Evolutionary conservation across 139 green algal genomes (phyloP).

Genomic region (Closterium sp.): DNA sequence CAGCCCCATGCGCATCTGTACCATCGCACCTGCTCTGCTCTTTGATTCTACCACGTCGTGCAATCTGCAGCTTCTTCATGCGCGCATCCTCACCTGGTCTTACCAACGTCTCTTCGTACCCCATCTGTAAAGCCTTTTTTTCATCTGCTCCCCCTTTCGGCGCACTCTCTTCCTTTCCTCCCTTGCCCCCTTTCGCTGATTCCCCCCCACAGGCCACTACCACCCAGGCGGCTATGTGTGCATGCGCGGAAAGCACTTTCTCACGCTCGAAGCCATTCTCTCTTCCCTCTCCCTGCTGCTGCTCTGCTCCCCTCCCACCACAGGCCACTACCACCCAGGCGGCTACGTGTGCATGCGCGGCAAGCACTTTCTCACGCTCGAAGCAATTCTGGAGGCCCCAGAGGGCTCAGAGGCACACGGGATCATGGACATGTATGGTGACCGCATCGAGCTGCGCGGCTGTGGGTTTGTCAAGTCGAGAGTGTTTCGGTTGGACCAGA

Average conservation of each 20-base stretch:
- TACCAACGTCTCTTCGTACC: neutral
- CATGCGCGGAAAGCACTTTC: slow-evolving; percentile 45
- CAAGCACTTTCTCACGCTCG: slow-evolving; percentile 63
- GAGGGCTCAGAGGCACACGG: slow-evolving; percentile 54
- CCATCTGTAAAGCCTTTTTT: neutral
- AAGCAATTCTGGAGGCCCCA: slow-evolving; percentile 65
- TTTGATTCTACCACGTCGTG: too few species aligned
- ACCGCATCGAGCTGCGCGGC: neutral
- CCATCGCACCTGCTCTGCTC: too few species aligned
- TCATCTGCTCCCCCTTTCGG: too few species aligned
- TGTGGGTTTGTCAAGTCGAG: slow-evolving; percentile 8
- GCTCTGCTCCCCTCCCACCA: neutral
- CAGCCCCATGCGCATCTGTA: too few species aligned
- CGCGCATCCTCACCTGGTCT: neutral
- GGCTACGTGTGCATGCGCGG: slow-evolving; percentile 14
- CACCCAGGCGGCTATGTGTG: too few species aligned
- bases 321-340: slow-evolving; percentile 30
- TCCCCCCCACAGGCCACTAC: neutral
- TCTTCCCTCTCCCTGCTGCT: neutral
- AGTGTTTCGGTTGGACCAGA: neutral
- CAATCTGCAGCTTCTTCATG: neutral
- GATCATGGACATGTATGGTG: slow-evolving; percentile 48
- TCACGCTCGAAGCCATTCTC: slow-evolving; percentile 49
- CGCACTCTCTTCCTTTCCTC: too few species aligned
- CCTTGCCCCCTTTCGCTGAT: too few species aligned